Percentiles rank a stretch among this genome's conserved stretches.
These are phyloP conservation scores for Penicillium thymicola DNA, from an alignment of 2,329 filamentous ascomycete genomes.

Conservation along the genomic window DNA sequence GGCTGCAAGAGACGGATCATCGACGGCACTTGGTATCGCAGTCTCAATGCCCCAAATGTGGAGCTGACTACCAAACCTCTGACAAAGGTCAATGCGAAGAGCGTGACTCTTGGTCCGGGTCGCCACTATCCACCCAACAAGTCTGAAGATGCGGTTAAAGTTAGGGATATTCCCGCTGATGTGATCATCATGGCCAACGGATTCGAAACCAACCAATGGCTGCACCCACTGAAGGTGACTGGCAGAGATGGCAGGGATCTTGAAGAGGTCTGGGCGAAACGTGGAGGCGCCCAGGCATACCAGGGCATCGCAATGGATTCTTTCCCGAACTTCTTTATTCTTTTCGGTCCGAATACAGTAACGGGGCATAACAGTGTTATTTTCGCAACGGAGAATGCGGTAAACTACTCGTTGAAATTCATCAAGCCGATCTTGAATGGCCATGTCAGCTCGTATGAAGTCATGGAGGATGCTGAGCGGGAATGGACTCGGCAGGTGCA, in stretches of 20 bases:
- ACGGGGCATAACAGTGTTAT: slow-evolving; percentile 62
- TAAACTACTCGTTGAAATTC: slow-evolving; percentile 59
- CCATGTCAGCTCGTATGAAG: slow-evolving; percentile 45
- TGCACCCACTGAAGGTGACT: slow-evolving; percentile 53
- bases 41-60: slow-evolving; percentile 53
- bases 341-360: slow-evolving; percentile 61
- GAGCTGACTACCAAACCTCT: slow-evolving; percentile 53
- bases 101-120: slow-evolving; percentile 53
- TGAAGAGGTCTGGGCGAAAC: slow-evolving; percentile 55
- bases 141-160: slow-evolving; percentile 30
- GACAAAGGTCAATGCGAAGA: slow-evolving; percentile 47
- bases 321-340: slow-evolving; percentile 64
- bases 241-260: slow-evolving; percentile 52
- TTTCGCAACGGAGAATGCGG: slow-evolving; percentile 59
- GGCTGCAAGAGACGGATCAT: slow-evolving; percentile 64
- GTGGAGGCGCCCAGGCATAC: slow-evolving; percentile 62
- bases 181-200: slow-evolving; percentile 62
- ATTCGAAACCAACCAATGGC: slow-evolving; percentile 55
- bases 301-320: slow-evolving; percentile 56
- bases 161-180: slow-evolving; percentile 53
- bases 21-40: slow-evolving; percentile 55
- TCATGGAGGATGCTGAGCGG: slow-evolving; percentile 49
- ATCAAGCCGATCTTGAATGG: slow-evolving; percentile 53
- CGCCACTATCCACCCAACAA: slow-evolving; percentile 42
- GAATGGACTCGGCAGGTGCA: slow-evolving; percentile 50